A percentile compares a stretch with the other conserved stretches of the same genome.
These are phyloP conservation scores for Amanita thiersii DNA, from an alignment of 768 basidiomycete species.

Conservation along the genomic window DNA sequence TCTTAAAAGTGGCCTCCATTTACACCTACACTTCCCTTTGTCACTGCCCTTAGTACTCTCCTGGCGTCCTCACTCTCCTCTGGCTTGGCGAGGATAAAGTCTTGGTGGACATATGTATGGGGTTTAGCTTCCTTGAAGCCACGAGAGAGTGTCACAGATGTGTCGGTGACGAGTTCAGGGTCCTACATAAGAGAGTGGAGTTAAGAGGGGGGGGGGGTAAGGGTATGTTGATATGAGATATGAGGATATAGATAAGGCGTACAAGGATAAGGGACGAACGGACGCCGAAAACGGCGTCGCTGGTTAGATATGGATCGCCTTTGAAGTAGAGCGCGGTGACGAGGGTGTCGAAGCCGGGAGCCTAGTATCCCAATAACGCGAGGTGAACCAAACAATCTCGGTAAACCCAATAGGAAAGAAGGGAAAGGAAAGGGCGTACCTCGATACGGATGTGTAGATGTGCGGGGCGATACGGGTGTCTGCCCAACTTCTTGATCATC, in stretches of 20 bases:
- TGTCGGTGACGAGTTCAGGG: constrained; percentile 45
- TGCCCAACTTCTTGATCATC: constrained; percentile 43
- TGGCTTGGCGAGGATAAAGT: constrained; percentile 33
- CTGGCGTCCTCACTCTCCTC: constrained; percentile 29
- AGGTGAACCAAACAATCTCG: neutral
- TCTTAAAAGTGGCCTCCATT: too few relatives aligned
- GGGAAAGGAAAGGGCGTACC: constrained; percentile 24
- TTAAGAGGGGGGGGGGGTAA: neutral
- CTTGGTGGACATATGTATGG: constrained; percentile 29
- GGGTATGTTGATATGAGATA: constrained; percentile 6
- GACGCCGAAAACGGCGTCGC: constrained; percentile 78
- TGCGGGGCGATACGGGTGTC: constrained; percentile 73
- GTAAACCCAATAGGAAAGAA: neutral
- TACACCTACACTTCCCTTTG: too few relatives aligned
- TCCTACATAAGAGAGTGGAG: constrained; percentile 26
- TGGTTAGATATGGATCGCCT: constrained; percentile 55
- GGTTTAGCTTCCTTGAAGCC: constrained; percentile 36
- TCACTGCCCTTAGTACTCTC: too few relatives aligned
- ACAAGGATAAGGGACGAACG: constrained; percentile 74
- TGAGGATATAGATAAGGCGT: too few relatives aligned
- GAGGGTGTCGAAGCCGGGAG: constrained; percentile 66
- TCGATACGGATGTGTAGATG: constrained; percentile 73
- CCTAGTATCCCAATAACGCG: constrained; percentile 32
- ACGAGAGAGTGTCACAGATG: constrained; percentile 43
- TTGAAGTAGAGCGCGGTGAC: constrained; percentile 70